Evolutionary conservation across 176 grass and related monocot genomes (phyloP).

Genomic region (Avena eriantha): DNA sequence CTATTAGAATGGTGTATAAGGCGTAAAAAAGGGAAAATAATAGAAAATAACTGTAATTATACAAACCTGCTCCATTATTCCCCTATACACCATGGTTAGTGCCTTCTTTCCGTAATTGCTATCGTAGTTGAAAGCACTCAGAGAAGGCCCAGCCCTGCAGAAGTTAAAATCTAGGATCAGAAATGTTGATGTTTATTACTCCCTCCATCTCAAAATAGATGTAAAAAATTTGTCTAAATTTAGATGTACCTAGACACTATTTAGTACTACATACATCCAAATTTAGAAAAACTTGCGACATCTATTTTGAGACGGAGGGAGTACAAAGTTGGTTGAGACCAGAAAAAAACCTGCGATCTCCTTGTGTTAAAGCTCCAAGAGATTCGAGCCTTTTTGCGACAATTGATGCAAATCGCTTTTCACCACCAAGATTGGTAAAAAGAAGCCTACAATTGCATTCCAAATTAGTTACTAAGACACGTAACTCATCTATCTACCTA

Average conservation of each 20-base stretch:
- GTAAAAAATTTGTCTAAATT: no score
- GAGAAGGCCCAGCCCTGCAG: constrained; percentile 82
- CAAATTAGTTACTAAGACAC: constrained; percentile 33
- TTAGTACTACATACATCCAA: no score
- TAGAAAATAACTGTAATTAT: constrained; percentile 34
- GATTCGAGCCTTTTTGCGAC: constrained; percentile 95
- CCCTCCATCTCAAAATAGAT: no score
- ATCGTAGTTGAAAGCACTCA: constrained; percentile 97
- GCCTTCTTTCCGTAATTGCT: constrained; percentile 92
- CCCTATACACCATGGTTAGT: constrained; percentile 79
- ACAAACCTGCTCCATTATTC: constrained; percentile 98
- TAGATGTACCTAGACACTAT: no score
- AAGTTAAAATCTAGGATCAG: constrained; percentile 38
- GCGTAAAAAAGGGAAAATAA: constrained; percentile 31
- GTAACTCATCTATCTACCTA: constrained; percentile 13
- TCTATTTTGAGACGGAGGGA: no score
- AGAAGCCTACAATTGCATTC: constrained; percentile 67
- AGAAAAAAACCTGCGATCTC: constrained; percentile 81
- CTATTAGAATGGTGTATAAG: constrained; percentile 50
- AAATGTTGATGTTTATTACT: constrained; percentile 22
- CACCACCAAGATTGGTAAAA: constrained; percentile 97
- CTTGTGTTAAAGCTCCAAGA: constrained; percentile 99
- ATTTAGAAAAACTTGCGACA: no score
- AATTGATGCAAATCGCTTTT: constrained; percentile 96
- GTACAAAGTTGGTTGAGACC: constrained; percentile 39